Percentiles rank a stretch among this genome's conserved stretches.
Conservation (phyloP, 768 basidiomycete species). For the Pleurotus giganteus region DNA sequence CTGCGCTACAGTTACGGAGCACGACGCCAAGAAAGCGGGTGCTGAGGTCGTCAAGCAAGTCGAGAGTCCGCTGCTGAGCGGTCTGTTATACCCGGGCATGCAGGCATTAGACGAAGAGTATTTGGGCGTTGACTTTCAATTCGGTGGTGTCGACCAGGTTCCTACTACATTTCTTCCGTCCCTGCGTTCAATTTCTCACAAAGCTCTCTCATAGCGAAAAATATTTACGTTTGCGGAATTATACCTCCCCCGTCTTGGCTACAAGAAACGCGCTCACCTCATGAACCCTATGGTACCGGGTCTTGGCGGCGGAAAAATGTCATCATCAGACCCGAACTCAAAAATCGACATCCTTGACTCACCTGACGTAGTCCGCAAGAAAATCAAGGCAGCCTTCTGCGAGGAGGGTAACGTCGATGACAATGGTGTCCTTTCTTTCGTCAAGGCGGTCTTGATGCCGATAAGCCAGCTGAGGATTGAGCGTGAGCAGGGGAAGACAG, state of each 20-base stretch:
- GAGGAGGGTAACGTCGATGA: constrained; percentile 87
- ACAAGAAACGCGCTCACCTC: constrained; percentile 90
- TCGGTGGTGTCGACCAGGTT: constrained; percentile 97
- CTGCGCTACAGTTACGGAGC: constrained; percentile 88
- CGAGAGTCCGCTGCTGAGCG: constrained; percentile 86
- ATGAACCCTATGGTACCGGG: constrained; percentile 99
- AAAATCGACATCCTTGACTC: constrained; percentile 97
- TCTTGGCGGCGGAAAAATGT: constrained; percentile 95
- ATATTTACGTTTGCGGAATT: constrained; percentile 98
- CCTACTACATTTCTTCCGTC: constrained; percentile 16
- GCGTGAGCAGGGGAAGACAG: constrained; percentile 45
- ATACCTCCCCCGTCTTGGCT: constrained; percentile 92
- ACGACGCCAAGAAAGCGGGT: constrained; percentile 97
- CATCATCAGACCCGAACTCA: constrained; percentile 93
- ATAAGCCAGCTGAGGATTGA: constrained; percentile 76
- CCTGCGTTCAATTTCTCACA: not conserved
- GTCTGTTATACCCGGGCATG: constrained; percentile 91
- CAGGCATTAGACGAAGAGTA: constrained; percentile 98
- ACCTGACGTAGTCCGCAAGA: constrained; percentile 79
- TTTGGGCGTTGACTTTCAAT: constrained; percentile 94
- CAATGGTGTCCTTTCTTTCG: constrained; percentile 88
- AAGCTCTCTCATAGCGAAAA: constrained; percentile 67
- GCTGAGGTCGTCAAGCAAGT: constrained; percentile 99
- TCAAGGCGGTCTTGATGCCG: constrained; percentile 84
- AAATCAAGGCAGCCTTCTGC: constrained; percentile 91